Conservation (phyloP, 108 stramenopile genomes). For the Aurantiochytrium sp. region DNA sequence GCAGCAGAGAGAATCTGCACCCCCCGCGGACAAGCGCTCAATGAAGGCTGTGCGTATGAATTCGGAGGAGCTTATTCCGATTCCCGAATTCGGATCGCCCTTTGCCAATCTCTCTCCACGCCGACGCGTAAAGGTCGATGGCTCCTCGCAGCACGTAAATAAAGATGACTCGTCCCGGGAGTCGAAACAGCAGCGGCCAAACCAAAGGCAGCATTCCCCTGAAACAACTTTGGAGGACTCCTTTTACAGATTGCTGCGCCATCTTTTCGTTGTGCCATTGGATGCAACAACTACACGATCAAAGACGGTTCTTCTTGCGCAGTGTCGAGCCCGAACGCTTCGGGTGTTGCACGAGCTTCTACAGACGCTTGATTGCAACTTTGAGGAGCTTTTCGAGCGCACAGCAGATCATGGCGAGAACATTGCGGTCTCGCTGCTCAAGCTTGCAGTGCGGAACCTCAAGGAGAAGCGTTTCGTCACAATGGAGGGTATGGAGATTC, state of each 20-base stretch:
- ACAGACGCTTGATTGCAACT: neutral
- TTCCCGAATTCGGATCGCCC: slow-evolving; percentile 1
- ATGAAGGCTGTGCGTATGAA: slow-evolving; percentile 16
- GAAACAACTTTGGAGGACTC: neutral
- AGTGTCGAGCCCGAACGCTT: neutral
- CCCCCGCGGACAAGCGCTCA: neutral
- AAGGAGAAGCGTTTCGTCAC: neutral
- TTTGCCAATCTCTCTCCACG: slow-evolving; percentile 1
- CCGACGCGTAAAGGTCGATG: neutral
- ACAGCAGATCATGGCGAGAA: neutral
- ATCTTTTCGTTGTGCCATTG: neutral
- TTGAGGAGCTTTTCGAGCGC: neutral
- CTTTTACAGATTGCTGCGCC: neutral
- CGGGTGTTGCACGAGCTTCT: neutral
- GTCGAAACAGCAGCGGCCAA: neutral
- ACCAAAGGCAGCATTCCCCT: neutral
- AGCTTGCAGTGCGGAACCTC: neutral
- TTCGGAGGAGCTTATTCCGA: neutral
- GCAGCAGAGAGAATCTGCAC: neutral
- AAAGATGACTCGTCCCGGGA: neutral
- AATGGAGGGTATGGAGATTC: neutral
- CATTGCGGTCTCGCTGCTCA: neutral
- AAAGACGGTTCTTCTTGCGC: neutral
- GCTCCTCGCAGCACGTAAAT: neutral
- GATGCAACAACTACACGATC: neutral